Percentiles rank a stretch among this genome's conserved stretches.
Evolutionary conservation across 306 rosid species (phyloP).

Genomic region (Aeschynomene evenia): DNA sequence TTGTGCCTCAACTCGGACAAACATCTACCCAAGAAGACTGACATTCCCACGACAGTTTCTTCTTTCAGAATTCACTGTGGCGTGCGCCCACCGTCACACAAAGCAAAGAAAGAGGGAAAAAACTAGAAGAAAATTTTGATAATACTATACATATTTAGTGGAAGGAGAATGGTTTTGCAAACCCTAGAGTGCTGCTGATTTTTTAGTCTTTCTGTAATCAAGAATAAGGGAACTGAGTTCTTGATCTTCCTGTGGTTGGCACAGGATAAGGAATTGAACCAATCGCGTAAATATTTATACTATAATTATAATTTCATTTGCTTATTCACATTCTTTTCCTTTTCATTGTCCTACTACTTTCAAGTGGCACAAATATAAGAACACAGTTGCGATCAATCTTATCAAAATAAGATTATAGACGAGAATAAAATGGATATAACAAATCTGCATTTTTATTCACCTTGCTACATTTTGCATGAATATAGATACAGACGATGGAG

Average conservation of each 20-base stretch:
- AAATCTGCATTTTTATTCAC: not conserved
- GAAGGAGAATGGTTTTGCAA: not conserved
- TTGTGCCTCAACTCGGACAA: conserved; percentile 22
- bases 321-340: no score
- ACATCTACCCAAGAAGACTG: conserved; percentile 37
- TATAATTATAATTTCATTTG: no score
- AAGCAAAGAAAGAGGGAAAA: no score
- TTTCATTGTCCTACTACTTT: not conserved
- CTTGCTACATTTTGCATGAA: not conserved
- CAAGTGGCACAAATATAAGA: not conserved
- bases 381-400: not conserved
- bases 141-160: not conserved
- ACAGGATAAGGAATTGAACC: not conserved
- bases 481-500: not conserved
- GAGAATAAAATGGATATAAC: not conserved
- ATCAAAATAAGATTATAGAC: not conserved
- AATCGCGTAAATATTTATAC: no score
- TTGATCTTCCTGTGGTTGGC: not conserved
- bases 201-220: no score
- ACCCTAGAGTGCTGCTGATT: not conserved
- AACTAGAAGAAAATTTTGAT: not conserved
- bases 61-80: conserved; percentile 2
- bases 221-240: no score
- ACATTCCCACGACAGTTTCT: conserved; percentile 6
- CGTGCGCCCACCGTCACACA: no score